Percentiles rank a stretch among this genome's conserved stretches.
Evolutionary conservation across 75 land plant genomes (phyloP).

Genomic region (Pseudotsuga menziesii): DNA sequence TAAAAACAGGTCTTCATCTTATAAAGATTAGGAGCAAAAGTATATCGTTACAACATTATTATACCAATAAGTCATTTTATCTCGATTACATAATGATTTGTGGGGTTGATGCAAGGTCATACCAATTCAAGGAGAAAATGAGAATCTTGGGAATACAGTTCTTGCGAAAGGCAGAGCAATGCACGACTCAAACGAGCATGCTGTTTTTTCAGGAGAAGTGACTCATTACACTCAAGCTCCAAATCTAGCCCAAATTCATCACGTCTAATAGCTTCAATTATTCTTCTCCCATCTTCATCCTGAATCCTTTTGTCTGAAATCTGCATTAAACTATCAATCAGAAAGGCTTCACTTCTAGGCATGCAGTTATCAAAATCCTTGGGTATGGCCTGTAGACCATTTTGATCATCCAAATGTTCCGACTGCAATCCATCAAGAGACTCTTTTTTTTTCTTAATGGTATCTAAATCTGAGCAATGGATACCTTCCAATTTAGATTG

Average conservation of each 20-base stretch:
- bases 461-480: not conserved
- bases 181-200: conserved; percentile 98
- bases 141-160: conserved; percentile 92
- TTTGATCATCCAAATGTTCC: not conserved
- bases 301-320: not conserved
- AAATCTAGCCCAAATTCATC: conserved; percentile 90
- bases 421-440: not conserved
- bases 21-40: no score
- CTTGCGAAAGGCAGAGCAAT: conserved; percentile 89
- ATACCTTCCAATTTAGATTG: not conserved
- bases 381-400: not conserved
- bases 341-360: not conserved
- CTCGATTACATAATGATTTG: not conserved
- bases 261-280: conserved; percentile 69
- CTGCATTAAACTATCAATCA: not conserved
- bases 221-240: conserved; percentile 32
- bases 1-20: no score
- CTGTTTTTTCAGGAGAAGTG: conserved; percentile 71
- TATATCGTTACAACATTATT: not conserved
- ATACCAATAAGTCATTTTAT: not conserved
- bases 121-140: conserved; percentile 97
- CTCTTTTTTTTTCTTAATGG: not conserved
- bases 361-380: not conserved
- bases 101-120: conserved; percentile 9
- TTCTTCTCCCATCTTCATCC: conserved; percentile 28